Evolutionary conservation across 2,329 filamentous ascomycete species (phyloP).

Genomic region (Akanthomyces muscarius): DNA sequence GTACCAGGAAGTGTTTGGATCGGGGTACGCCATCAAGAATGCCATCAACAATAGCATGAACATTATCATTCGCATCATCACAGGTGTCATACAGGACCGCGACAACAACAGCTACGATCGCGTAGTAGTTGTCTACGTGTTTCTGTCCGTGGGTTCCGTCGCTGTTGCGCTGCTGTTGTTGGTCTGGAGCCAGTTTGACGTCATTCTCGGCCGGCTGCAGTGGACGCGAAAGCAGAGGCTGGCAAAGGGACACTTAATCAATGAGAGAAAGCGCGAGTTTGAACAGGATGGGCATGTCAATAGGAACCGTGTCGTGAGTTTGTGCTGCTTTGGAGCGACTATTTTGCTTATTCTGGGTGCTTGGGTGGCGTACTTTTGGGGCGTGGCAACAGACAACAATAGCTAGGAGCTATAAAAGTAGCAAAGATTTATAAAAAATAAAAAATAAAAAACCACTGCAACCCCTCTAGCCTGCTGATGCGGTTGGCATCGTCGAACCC

Average conservation of each 20-base stretch:
- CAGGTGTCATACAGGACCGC: slow-evolving; percentile 55
- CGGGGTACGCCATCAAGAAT: slow-evolving; percentile 57
- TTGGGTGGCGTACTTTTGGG: slow-evolving; percentile 59
- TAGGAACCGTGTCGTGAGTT: slow-evolving; percentile 39
- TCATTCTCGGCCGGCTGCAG: slow-evolving; percentile 48
- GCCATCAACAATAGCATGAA: slow-evolving; percentile 61
- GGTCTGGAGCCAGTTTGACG: slow-evolving; percentile 33
- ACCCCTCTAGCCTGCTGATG: no score
- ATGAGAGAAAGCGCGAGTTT: slow-evolving; percentile 39
- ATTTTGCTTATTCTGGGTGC: slow-evolving; percentile 46
- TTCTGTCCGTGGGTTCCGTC: slow-evolving; percentile 47
- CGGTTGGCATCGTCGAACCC: no score
- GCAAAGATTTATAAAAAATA: no score
- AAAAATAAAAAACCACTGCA: no score
- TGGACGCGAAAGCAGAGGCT: slow-evolving; percentile 55
- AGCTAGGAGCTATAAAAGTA: slow-evolving; percentile 10
- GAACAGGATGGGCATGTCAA: slow-evolving; percentile 30
- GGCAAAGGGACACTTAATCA: slow-evolving; percentile 39
- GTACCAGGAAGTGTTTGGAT: slow-evolving; percentile 57
- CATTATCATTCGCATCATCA: slow-evolving; percentile 55
- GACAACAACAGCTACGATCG: slow-evolving; percentile 53
- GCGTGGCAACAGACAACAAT: slow-evolving; percentile 51
- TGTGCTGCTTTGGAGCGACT: slow-evolving; percentile 40
- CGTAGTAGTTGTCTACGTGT: slow-evolving; percentile 53
- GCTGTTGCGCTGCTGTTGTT: slow-evolving; percentile 41